Evolutionary conservation across 192 early-diverging fungal genomes (phyloP).

Genomic region (Glomus cerebriforme): DNA sequence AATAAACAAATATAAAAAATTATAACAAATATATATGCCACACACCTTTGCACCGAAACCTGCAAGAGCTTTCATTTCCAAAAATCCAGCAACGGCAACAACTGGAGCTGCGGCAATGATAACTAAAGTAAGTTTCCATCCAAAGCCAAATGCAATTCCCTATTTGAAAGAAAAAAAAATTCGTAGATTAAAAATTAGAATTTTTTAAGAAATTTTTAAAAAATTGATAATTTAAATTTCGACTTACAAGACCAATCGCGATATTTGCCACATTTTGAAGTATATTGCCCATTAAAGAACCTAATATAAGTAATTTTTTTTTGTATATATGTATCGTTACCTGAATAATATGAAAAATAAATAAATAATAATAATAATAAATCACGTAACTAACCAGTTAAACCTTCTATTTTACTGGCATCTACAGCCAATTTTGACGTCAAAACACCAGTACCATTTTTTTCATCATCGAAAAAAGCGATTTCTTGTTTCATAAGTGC

Average conservation of each 20-base stretch:
- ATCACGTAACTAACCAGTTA: constrained; percentile 35
- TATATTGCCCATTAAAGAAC: constrained; percentile 54
- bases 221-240: background rate
- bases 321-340: too few relatives aligned
- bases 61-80: constrained; percentile 46
- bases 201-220: background rate
- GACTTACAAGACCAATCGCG: constrained; percentile 34
- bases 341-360: too few relatives aligned
- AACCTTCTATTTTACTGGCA: constrained; percentile 41
- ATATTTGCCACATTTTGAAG: constrained; percentile 45
- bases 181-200: background rate
- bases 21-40: background rate
- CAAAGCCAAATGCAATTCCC: constrained; percentile 24
- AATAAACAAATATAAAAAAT: constrained; percentile 36
- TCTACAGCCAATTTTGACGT: constrained; percentile 85
- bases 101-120: constrained; percentile 17
- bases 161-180: background rate
- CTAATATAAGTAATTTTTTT: constrained; percentile 42
- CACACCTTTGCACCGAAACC: constrained; percentile 36
- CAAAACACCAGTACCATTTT: constrained; percentile 74
- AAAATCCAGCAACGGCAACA: constrained; percentile 44
- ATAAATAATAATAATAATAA: too few relatives aligned
- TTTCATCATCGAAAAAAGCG: constrained; percentile 80
- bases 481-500: constrained; percentile 84
- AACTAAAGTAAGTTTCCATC: constrained; percentile 30